phyloP scores from a whole-genome alignment of 2,329 filamentous ascomycete genomes.

The Cladosporium colombiae region DNA sequence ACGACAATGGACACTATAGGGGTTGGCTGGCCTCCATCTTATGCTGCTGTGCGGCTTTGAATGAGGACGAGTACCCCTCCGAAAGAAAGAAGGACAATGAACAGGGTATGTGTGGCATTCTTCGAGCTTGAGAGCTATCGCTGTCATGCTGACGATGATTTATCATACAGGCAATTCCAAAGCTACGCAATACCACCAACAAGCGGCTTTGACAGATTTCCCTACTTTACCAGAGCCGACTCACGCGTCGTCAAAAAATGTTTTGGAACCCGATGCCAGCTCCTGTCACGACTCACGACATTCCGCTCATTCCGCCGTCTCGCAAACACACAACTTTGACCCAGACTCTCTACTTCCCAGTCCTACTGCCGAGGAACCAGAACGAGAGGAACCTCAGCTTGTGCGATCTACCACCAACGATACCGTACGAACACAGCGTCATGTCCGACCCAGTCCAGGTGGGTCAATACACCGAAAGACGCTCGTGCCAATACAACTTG shows the following conservation, averaged over 20 bases:
- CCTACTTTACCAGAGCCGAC: not conserved
- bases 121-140: not conserved
- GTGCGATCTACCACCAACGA: not conserved
- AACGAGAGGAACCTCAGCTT: not conserved
- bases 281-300: constrained; percentile 11
- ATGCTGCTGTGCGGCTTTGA: constrained; percentile 36
- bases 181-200: not conserved
- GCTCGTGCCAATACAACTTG: constrained; percentile 32
- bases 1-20: constrained; percentile 32
- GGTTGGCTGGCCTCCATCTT: constrained; percentile 39
- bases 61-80: constrained; percentile 32
- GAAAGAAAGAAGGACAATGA: constrained; percentile 24
- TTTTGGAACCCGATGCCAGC: not conserved
- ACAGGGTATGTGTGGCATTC: constrained; percentile 22
- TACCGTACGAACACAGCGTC: not conserved
- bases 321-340: constrained; percentile 20
- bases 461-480: constrained; percentile 28
- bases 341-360: constrained; percentile 27
- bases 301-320: not conserved
- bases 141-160: not conserved
- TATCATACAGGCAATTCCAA: not conserved
- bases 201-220: not conserved
- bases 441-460: not conserved
- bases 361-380: not conserved
- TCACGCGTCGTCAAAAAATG: not conserved